These are phyloP conservation scores for Neoboletus subvelutipes DNA, from an alignment of 768 basidiomycete species.

Conservation along the genomic window DNA sequence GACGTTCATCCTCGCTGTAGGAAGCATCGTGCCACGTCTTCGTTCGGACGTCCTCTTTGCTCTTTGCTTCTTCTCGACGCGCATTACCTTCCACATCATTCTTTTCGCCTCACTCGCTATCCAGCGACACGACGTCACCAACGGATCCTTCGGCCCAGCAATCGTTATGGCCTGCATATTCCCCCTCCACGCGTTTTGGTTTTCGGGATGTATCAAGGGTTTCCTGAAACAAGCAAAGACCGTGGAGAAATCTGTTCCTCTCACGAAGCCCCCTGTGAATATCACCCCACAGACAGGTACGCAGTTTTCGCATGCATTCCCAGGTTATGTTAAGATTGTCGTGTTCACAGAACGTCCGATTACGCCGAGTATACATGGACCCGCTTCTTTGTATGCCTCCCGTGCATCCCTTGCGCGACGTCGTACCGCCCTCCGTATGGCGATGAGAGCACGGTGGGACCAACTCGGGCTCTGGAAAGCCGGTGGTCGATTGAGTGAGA, in stretches of 20 bases:
- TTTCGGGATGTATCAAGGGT: constrained; percentile 48
- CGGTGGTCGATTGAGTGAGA: constrained; percentile 26
- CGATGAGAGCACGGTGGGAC: constrained; percentile 30
- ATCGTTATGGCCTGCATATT: constrained; percentile 41
- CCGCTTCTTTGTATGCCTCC: constrained; percentile 7
- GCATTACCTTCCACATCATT: constrained; percentile 46
- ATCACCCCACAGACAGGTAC: constrained; percentile 9
- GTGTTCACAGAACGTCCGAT: constrained; percentile 18
- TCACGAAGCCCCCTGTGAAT: constrained; percentile 2
- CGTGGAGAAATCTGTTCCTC: constrained; percentile 1
- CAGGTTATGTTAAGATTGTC: not conserved
- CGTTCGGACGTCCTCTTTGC: constrained; percentile 54
- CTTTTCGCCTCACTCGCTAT: constrained; percentile 35
- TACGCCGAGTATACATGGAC: constrained; percentile 6
- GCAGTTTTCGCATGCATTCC: not conserved
- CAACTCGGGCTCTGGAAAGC: constrained; percentile 28
- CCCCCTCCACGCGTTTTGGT: constrained; percentile 55
- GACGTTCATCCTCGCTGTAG: constrained; percentile 51
- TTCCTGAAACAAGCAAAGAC: constrained; percentile 37
- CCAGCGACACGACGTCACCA: constrained; percentile 30
- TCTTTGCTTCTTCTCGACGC: constrained; percentile 47
- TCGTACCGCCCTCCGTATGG: constrained; percentile 28
- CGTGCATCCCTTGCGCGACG: constrained; percentile 29
- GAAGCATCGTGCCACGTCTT: constrained; percentile 42
- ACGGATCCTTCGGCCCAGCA: constrained; percentile 40